These are phyloP conservation scores for Blastobotrys terrestris DNA, from an alignment of 805 yeast genomes.

Conservation along the genomic window DNA sequence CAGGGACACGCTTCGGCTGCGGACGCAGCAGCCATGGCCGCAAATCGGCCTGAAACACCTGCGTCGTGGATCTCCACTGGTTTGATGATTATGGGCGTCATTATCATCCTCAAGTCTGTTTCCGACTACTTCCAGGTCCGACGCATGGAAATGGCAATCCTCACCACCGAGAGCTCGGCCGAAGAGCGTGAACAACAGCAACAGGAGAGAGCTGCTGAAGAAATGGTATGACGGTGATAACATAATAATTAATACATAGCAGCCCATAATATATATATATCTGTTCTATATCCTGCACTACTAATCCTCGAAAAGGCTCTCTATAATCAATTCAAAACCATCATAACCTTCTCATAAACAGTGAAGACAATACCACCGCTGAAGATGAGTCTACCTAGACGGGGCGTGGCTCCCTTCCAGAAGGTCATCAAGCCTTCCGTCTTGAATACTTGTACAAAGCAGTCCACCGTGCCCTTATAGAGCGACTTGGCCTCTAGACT, in stretches of 20 bases:
- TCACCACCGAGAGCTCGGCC: conserved; percentile 18
- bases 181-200: conserved; percentile 4
- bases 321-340: conserved; percentile 35
- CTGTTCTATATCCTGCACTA: not conserved
- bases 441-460: conserved; percentile 71
- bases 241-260: not conserved
- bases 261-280: no score
- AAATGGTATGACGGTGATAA: no score
- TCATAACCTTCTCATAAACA: conserved; percentile 84
- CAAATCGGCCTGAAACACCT: conserved; percentile 9
- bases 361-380: conserved; percentile 98
- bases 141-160: conserved; percentile 60
- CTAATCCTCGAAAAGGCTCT: not conserved
- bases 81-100: conserved; percentile 61
- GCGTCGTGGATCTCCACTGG: conserved; percentile 46
- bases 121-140: conserved; percentile 70
- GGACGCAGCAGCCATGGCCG: conserved; percentile 17
- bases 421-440: conserved; percentile 87
- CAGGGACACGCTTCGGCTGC: conserved; percentile 22
- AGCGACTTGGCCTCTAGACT: conserved; percentile 68
- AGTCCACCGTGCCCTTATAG: conserved; percentile 72
- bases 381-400: conserved; percentile 83
- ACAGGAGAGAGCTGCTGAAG: conserved; percentile 4
- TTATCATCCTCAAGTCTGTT: conserved; percentile 60
- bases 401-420: conserved; percentile 98